Evolutionary conservation across 345 rosid species (phyloP), one percentile per base, ranked within the genome.

Genomic region (Corchorus capsularis): DNA sequence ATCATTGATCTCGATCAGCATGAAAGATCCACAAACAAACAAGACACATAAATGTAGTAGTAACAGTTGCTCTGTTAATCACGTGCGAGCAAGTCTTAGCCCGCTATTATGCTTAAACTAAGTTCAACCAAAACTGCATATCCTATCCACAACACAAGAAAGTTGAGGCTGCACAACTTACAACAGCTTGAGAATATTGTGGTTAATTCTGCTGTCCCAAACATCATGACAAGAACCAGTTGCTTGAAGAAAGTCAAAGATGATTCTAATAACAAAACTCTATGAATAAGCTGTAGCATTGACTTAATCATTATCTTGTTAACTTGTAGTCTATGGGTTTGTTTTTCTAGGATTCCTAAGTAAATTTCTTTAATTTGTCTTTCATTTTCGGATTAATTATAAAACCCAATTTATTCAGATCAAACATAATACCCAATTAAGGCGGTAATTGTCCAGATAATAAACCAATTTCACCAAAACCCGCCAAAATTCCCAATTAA

Each of bases 401-500:
- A 49, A 68, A 69, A 49, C 41, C 4, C 43, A 49, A 49, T 41
- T 69, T 15, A 50, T 49, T 69, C 59, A 15, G 49, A 27, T 27
- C 63, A 27, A 60, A 13, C 63, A 14, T 0, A 60, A 60, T 4
- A 15, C 64, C 56, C 57, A 69, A 65, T 47, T 70, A 66, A 52
- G 47, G 47, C 49, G n/a, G 27, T 6, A 75, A 52, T 37, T 37
- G 16, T 60, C 67, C 46, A 61, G 37, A 35, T 37, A n/a, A n/a
- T 34, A 65, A 60, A 68, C 72, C 56, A 57, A 16, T 34, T 22
- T 4, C 34, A 56, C 53, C 32, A 64, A 62, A 79, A 71, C 74
- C 70, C 64, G 61, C 59, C 69, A 37, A 53, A 75, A 71, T 69
- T 75, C 50, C 41, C 61, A 4, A 64, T 32, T 53, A 55, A 20